Conservation (phyloP, 805 yeast species). For the Teunomyces lycoperdinae region DNA sequence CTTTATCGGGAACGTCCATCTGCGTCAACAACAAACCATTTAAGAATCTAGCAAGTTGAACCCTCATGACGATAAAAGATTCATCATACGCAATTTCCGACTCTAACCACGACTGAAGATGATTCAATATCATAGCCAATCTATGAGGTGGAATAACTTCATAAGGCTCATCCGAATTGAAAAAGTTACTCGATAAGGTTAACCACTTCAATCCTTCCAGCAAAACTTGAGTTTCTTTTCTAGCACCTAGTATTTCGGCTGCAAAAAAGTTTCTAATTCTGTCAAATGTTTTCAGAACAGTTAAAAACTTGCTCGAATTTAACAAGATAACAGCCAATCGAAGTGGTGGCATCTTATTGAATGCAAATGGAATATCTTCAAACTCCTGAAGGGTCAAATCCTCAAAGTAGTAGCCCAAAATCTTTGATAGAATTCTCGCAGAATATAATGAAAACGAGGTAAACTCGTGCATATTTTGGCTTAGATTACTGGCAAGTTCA, state of each 20-base stretch:
- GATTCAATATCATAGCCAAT: constrained; percentile 56
- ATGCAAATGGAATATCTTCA: constrained; percentile 24
- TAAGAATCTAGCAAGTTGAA: constrained; percentile 49
- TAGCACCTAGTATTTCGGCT: constrained; percentile 61
- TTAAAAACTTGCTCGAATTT: constrained; percentile 36
- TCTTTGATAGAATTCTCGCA: constrained; percentile 8
- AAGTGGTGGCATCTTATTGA: constrained; percentile 29
- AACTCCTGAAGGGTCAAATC: constrained; percentile 12
- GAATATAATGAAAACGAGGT: constrained; percentile 5
- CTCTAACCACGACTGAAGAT: constrained; percentile 57
- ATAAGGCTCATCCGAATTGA: constrained; percentile 25
- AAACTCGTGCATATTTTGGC: neutral
- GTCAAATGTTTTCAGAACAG: constrained; percentile 38
- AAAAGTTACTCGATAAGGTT: constrained; percentile 45
- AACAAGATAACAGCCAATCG: constrained; percentile 26
- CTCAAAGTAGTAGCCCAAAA: constrained; percentile 12
- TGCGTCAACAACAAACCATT: constrained; percentile 15
- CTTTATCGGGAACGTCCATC: constrained; percentile 24
- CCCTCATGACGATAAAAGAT: constrained; percentile 49
- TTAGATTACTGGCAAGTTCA: neutral
- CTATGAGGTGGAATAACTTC: constrained; percentile 62
- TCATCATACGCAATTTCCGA: constrained; percentile 59
- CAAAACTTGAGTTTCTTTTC: constrained; percentile 37
- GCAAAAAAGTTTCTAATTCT: constrained; percentile 59
- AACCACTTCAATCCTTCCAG: constrained; percentile 45